Evolutionary conservation across 2,329 filamentous ascomycete species (phyloP).

Genomic region (Beauveria sp.): DNA sequence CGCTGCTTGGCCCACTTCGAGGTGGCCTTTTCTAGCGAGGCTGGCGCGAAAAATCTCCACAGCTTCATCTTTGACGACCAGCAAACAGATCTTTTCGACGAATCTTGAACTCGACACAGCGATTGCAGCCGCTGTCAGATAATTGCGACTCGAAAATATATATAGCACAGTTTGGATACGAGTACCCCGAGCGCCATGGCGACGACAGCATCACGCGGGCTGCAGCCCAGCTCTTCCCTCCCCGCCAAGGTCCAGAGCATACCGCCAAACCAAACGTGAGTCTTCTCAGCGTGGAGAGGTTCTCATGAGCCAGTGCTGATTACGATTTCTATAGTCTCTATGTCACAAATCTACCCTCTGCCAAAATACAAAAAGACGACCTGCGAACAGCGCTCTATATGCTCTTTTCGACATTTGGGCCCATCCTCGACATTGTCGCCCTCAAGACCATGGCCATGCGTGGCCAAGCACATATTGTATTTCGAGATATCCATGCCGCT

Average conservation of each 20-base stretch:
- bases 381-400: slow-evolving; percentile 83
- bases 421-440: slow-evolving; percentile 84
- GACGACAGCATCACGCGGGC: slow-evolving; percentile 31
- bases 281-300: slow-evolving; percentile 14
- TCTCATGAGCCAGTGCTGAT: background rate
- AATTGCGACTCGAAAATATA: background rate
- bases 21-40: slow-evolving; percentile 2
- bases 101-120: slow-evolving; percentile 15
- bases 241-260: slow-evolving; percentile 46
- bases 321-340: slow-evolving; percentile 57
- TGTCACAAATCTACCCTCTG: slow-evolving; percentile 73
- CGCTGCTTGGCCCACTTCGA: background rate
- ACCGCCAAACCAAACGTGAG: slow-evolving; percentile 70
- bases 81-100: slow-evolving; percentile 30
- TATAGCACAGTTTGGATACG: background rate
- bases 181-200: slow-evolving; percentile 13
- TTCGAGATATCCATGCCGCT: slow-evolving; percentile 80
- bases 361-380: slow-evolving; percentile 85
- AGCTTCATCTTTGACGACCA: slow-evolving; percentile 1
- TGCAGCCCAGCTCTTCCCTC: slow-evolving; percentile 34
- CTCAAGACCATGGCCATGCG: slow-evolving; percentile 89
- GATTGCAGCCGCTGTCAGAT: background rate
- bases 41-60: slow-evolving; percentile 8
- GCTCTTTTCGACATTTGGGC: slow-evolving; percentile 88
- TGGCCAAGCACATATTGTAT: slow-evolving; percentile 90